Conservation (phyloP, 1,139 yeast species). For the Kodamaea plutei region DNA sequence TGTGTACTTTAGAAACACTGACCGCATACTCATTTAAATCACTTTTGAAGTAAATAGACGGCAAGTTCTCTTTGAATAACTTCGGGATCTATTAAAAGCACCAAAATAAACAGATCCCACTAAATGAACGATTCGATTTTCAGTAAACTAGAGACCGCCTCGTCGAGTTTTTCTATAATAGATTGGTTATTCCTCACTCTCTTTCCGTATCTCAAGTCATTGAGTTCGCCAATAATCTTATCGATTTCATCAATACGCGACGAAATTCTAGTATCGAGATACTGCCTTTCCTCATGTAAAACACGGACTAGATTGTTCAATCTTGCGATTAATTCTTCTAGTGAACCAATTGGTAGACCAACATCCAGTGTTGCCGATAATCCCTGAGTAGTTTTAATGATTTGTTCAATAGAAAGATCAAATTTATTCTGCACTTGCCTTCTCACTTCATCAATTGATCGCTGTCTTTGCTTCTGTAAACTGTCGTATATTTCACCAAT, state of each 20-base stretch:
- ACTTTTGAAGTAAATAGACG: no score
- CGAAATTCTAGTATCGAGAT: constrained; percentile 15
- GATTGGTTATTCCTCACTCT: constrained; percentile 8
- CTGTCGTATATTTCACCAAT: constrained; percentile 17
- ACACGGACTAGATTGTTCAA: constrained; percentile 13
- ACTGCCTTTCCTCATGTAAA: constrained; percentile 9
- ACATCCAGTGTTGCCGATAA: neutral
- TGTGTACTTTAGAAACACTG: no score
- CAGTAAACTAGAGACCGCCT: constrained; percentile 7
- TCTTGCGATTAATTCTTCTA: constrained; percentile 13
- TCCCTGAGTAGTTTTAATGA: constrained; percentile 1
- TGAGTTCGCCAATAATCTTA: constrained; percentile 15
- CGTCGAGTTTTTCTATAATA: constrained; percentile 4
- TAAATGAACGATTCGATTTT: constrained; percentile 8
- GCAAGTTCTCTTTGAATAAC: constrained; percentile 1
- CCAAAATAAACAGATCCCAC: no score
- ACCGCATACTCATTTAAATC: no score
- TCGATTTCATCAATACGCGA: constrained; percentile 17
- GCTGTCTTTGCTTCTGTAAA: constrained; percentile 19
- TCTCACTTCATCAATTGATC: constrained; percentile 10
- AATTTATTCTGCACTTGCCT: constrained; percentile 18
- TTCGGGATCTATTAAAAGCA: no score
- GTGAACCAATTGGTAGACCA: constrained; percentile 8
- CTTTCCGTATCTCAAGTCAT: constrained; percentile 19
- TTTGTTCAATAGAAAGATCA: constrained; percentile 20